Base-by-base conservation (phyloP, 2,329 filamentous ascomycete species). In the Venturia asperata region DNA sequence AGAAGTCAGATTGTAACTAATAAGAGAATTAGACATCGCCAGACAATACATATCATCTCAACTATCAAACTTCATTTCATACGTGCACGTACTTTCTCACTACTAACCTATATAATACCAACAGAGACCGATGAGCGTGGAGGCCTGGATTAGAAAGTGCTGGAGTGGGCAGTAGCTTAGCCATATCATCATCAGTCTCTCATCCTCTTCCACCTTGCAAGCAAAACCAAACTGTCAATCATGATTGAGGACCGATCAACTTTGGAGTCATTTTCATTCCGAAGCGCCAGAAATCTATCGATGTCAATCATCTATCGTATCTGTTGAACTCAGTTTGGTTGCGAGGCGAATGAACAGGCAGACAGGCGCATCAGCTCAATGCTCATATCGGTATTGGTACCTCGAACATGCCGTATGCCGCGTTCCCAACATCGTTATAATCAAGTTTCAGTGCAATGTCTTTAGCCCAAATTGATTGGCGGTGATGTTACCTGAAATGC, bases 91-190 rank as follows among this genome's bases (percentile, higher is more conserved):
- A n/a, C n/a, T n/a, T n/a, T n/a, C n/a, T n/a, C n/a, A n/a, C n/a
- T n/a, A n/a, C n/a, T n/a, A n/a, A n/a, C n/a, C n/a, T n/a, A n/a
- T n/a, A n/a, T n/a, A n/a, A n/a, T n/a, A n/a, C n/a, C n/a, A n/a
- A n/a, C n/a, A n/a, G n/a, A 62, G 49, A 21, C 27, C 56, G 27
- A 61, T 41, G 10, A 42, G 21, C 27, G 34, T 63, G 21, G 43
- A 65, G 27, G 27, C 65, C 30, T 47, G 63, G 19, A 30, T 62
- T 10, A 24, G n/a, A 37, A 63, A 62, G 37, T 61, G 45, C 56
- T 63, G 49, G 63, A n/a, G n/a, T 27, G 6, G n/a, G 13, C n/a
- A 21, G 34, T 37, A 37, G 9, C 11, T 13, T 5, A 61, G 55
- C 45, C 1, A 27, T 11, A 21, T 21, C 21, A 21, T 21, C 21